Evolutionary conservation across 2,329 filamentous ascomycete genomes (phyloP), one percentile per base, ranked within the genome.

Genomic region (Calonectria montana): DNA sequence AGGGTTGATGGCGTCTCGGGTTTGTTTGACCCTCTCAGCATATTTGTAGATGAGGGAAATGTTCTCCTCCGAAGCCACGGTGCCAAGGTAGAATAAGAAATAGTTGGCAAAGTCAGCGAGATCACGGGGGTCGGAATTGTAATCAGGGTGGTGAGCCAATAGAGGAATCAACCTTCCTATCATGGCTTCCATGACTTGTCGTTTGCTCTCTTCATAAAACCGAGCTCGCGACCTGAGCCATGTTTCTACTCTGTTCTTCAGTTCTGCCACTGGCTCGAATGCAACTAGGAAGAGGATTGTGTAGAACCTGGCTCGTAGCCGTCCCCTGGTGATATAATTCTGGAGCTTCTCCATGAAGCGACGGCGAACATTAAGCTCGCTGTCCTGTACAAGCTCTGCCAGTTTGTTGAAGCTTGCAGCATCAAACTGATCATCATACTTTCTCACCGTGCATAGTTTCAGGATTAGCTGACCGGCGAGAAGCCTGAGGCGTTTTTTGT

Each of bases 121-220:
- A 59, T 95, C 93, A 16, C 91, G 88, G 2, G 91, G 84, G 7
- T 90, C 88, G 2, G 88, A 82, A 72, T 90, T 91, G 76, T 96
- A 98, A 82, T 99, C 97, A 1, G 96, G 96, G 81, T 99, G 97
- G 81, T 98, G 96, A 6, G 96, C 96, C 50, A 99, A 88, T 50
- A 99, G 86, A 61, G 95, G 97, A 65, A 99, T 87, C 39, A 98
- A 89, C 10, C 97, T 91, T 29, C 94, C 91, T 81, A 98, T 94
- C 15, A 93, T 89, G 25, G 92, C 90, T 83, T 98, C 96, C 86
- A 99, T 91, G 9, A 93, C 88, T 67, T 91, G 88, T 77, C 88
- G 91, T 74, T 84, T 90, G 75, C 82, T 87, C 37, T 88, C 86
- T 69, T 84, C 84, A 79, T 94, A 94, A 67, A 90, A 88, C 23